Evolutionary conservation across 1,139 yeast genomes (phyloP).

Genomic region (Arxiozyma slooffiae): DNA sequence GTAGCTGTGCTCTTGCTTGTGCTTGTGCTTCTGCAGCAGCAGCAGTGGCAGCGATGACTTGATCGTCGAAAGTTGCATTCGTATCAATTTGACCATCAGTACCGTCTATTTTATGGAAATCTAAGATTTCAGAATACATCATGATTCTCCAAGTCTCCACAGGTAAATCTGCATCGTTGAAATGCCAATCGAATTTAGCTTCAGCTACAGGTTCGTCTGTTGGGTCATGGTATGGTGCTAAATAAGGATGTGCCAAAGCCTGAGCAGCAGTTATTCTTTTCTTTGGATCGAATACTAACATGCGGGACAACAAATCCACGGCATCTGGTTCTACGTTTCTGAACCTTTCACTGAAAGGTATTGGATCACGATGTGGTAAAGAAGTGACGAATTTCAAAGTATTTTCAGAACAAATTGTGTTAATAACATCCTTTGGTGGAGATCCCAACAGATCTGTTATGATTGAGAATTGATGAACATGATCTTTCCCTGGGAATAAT

Average conservation of each 20-base stretch:
- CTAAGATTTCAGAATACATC: constrained; percentile 97
- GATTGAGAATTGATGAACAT: constrained; percentile 93
- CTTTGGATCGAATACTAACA: constrained; percentile 91
- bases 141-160: constrained; percentile 98
- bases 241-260: constrained; percentile 81
- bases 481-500: constrained; percentile 95
- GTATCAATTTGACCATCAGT: constrained; percentile 29
- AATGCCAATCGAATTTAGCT: constrained; percentile 93
- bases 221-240: constrained; percentile 97
- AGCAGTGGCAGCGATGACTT: constrained; percentile 31
- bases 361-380: constrained; percentile 84
- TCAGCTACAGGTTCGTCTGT: constrained; percentile 94
- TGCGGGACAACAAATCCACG: constrained; percentile 73
- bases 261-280: constrained; percentile 88
- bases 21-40: constrained; percentile 30
- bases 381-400: constrained; percentile 90
- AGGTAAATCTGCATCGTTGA: constrained; percentile 94
- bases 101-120: constrained; percentile 56
- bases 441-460: constrained; percentile 93
- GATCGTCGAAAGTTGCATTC: constrained; percentile 29
- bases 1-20: constrained; percentile 21
- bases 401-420: constrained; percentile 91
- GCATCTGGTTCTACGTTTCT: constrained; percentile 86
- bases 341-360: constrained; percentile 78
- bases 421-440: constrained; percentile 93